These are phyloP conservation scores for Tritrichomonas musculus DNA, from an alignment of 208 protist genomes.

Conservation along the genomic window DNA sequence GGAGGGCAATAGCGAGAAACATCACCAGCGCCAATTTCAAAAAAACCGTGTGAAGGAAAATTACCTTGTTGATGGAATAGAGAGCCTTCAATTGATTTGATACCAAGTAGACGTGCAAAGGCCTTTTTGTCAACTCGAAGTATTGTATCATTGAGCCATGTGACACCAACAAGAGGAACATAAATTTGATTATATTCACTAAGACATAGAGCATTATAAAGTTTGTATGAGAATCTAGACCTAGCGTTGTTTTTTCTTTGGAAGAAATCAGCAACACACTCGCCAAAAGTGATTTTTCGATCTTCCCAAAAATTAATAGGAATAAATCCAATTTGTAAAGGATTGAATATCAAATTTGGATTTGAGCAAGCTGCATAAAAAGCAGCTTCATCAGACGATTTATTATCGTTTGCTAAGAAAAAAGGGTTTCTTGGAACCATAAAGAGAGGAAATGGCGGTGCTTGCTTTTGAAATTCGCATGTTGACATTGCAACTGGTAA, in stretches of 20 bases:
- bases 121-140: not conserved
- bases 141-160: not conserved
- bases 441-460: not conserved
- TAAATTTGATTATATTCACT: not conserved
- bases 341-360: not conserved
- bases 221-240: conserved; percentile 5
- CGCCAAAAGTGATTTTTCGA: not conserved
- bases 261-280: not conserved
- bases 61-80: conserved; percentile 18
- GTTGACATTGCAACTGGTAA: not conserved
- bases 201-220: not conserved
- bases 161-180: not conserved
- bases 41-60: conserved; percentile 20
- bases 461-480: not conserved
- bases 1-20: not conserved
- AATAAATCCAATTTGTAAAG: not conserved
- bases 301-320: not conserved
- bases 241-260: conserved; percentile 7
- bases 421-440: not conserved
- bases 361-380: not conserved
- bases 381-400: not conserved
- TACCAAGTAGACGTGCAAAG: conserved; percentile 5
- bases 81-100: conserved; percentile 24
- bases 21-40: conserved; percentile 10
- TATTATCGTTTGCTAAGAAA: not conserved